phyloP scores from a whole-genome alignment of 2,329 filamentous ascomycete species.

The Fusarium dimerum region DNA sequence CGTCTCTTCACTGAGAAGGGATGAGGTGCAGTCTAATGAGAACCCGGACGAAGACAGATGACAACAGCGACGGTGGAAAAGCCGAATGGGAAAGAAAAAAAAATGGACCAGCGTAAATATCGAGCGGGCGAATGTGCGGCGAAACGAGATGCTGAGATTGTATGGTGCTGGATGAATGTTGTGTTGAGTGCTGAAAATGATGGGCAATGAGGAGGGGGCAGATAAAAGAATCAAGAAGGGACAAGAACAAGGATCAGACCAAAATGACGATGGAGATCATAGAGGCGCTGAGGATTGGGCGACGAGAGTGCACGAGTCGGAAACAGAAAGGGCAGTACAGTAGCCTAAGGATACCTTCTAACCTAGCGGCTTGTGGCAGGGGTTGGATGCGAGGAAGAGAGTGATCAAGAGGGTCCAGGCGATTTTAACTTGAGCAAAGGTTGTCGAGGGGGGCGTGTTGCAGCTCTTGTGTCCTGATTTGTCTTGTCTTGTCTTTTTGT shows the following conservation, averaged over 20 bases:
- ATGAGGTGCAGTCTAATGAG: conserved; percentile 3
- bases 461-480: conserved; percentile 1
- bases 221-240: conserved; percentile 10
- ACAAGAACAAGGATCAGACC: conserved; percentile 21
- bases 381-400: conserved; percentile 1
- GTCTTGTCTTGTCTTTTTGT: neutral
- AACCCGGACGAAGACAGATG: neutral
- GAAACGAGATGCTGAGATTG: conserved; percentile 18
- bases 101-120: conserved; percentile 1
- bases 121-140: conserved; percentile 14
- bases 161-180: neutral
- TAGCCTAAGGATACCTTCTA: neutral
- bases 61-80: conserved; percentile 9
- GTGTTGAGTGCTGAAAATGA: neutral
- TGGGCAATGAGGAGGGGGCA: conserved; percentile 9
- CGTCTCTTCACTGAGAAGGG: conserved; percentile 11
- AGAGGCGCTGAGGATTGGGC: conserved; percentile 17
- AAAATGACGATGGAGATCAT: conserved; percentile 26
- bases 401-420: neutral
- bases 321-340: conserved; percentile 6
- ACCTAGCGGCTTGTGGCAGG: conserved; percentile 2
- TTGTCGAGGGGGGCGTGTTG: neutral
- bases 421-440: neutral
- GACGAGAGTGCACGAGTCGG: conserved; percentile 3
- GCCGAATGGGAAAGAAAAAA: neutral